A percentile compares a stretch with the other conserved stretches of the same genome.
Evolutionary conservation across 2,329 filamentous ascomycete genomes (phyloP).

Genomic region (Aureobasidium pullulans): DNA sequence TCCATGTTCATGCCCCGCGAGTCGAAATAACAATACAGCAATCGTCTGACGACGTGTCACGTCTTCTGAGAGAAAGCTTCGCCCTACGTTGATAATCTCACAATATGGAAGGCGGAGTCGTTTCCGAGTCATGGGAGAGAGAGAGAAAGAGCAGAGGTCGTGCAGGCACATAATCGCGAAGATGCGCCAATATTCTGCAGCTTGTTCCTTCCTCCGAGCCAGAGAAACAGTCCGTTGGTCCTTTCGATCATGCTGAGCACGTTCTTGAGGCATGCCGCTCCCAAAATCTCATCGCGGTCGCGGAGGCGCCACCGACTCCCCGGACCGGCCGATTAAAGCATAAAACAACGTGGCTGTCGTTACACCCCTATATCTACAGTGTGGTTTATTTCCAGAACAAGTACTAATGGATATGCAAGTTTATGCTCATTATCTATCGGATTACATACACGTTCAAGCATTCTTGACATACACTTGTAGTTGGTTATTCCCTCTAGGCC

Average conservation of each 20-base stretch:
- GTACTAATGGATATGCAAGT: too few species aligned
- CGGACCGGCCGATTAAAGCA: not conserved
- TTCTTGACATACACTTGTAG: not conserved
- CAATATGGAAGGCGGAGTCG: not conserved
- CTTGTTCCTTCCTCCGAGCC: not conserved
- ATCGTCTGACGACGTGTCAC: not conserved
- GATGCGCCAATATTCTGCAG: not conserved
- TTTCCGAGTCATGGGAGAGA: not conserved
- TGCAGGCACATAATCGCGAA: not conserved
- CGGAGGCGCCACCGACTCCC: not conserved
- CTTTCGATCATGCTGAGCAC: not conserved
- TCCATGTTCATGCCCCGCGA: not conserved
- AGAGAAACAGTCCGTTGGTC: not conserved
- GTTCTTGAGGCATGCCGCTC: not conserved
- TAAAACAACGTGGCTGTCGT: too few species aligned
- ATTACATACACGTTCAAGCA: not conserved
- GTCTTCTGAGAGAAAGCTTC: not conserved
- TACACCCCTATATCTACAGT: too few species aligned
- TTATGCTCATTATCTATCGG: too few species aligned
- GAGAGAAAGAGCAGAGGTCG: not conserved
- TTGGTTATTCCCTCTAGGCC: not conserved
- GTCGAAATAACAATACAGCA: not conserved
- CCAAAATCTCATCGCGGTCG: not conserved
- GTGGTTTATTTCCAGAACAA: too few species aligned
- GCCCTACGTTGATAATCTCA: too few species aligned